phyloP scores from a whole-genome alignment of 306 rosid genomes.

The Cucumis cinereus region DNA sequence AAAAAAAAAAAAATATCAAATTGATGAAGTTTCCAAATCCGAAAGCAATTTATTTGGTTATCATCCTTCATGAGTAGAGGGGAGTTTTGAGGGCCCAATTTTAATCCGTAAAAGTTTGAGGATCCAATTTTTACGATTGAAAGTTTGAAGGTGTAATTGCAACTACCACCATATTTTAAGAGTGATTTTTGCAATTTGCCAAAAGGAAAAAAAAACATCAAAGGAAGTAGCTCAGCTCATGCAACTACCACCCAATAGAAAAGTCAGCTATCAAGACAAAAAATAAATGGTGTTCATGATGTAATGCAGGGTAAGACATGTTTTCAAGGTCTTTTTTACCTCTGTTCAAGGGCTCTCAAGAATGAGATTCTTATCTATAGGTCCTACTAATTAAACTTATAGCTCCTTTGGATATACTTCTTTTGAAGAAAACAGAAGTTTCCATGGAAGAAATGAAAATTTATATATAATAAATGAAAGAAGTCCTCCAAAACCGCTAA shows the following conservation, averaged over 20 bases:
- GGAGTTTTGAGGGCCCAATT: background rate
- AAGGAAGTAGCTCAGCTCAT: background rate
- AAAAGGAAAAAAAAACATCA: background rate
- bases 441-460: background rate
- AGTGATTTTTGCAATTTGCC: too few relatives aligned
- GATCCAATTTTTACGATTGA: too few relatives aligned
- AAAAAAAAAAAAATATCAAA: background rate
- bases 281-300: background rate
- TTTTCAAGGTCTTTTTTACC: background rate
- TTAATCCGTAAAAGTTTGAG: too few relatives aligned
- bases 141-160: too few relatives aligned
- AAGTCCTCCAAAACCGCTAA: background rate
- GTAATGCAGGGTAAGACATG: background rate
- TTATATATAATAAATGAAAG: background rate
- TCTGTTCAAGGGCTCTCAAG: background rate
- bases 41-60: background rate
- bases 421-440: background rate
- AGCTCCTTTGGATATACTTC: background rate
- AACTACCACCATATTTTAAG: too few relatives aligned
- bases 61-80: background rate
- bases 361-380: background rate
- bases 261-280: background rate
- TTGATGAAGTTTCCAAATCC: background rate
- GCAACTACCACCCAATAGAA: background rate
- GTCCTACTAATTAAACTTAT: background rate